A percentile compares a stretch with the other conserved stretches of the same genome.
phyloP scores from a whole-genome alignment of 129 eudicot species.

The Glebionis coronaria region DNA sequence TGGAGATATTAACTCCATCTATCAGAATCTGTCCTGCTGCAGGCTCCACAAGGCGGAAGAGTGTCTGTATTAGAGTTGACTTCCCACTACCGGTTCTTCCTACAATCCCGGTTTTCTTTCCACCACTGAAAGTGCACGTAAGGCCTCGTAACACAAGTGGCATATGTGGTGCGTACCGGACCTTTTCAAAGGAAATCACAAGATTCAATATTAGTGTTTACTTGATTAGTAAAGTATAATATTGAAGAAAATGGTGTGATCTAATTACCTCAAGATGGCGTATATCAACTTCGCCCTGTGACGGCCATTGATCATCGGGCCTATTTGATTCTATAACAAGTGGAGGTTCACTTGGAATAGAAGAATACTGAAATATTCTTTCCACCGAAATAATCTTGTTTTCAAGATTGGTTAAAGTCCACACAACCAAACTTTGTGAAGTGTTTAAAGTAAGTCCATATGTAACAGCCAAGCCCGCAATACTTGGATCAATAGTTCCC shows the following conservation, averaged over 20 bases:
- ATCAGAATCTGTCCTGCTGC: conserved; percentile 53
- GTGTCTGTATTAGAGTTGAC: too few relatives aligned
- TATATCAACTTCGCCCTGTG: conserved; percentile 33
- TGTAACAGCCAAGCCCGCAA: conserved; percentile 42
- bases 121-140: conserved; percentile 70
- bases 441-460: conserved; percentile 45
- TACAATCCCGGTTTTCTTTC: conserved; percentile 50
- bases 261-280: conserved; percentile 36
- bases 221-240: too few relatives aligned
- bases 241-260: too few relatives aligned
- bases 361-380: conserved; percentile 37
- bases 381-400: conserved; percentile 48
- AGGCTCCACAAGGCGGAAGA: conserved; percentile 80
- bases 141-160: conserved; percentile 76
- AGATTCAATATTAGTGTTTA: background rate
- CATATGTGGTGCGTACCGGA: conserved; percentile 73
- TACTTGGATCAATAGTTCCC: conserved; percentile 45
- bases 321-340: conserved; percentile 32
- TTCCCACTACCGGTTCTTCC: too few relatives aligned
- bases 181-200: conserved; percentile 38
- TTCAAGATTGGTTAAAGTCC: conserved; percentile 40
- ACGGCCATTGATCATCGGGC: conserved; percentile 28
- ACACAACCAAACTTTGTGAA: conserved; percentile 33
- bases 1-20: conserved; percentile 60
- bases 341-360: conserved; percentile 31